Percentiles rank a stretch among this genome's conserved stretches.
Evolutionary conservation across 2,329 filamentous ascomycete species (phyloP).

Genomic region (Intubia oerlemansii): DNA sequence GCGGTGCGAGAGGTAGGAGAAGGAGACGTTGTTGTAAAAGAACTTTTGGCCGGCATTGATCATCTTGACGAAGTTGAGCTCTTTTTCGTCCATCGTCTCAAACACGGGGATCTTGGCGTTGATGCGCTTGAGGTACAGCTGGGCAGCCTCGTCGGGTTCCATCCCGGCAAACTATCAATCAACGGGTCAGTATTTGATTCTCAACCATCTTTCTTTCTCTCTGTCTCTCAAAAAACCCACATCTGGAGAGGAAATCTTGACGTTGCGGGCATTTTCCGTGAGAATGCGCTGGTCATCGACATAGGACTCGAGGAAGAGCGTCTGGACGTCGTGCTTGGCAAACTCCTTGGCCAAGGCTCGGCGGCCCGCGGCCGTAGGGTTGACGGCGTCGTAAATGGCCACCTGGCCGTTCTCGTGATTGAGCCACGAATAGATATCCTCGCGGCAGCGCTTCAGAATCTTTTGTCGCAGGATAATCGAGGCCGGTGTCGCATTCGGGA

Average conservation of each 20-base stretch:
- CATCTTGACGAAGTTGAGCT: slow-evolving; percentile 98
- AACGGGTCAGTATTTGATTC: too few species aligned
- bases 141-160: slow-evolving; percentile 79
- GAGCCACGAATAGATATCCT: slow-evolving; percentile 91
- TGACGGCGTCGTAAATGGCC: slow-evolving; percentile 95
- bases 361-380: slow-evolving; percentile 65
- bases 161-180: slow-evolving; percentile 59
- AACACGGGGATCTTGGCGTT: slow-evolving; percentile 85
- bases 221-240: slow-evolving; percentile 33
- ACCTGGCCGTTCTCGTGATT: slow-evolving; percentile 97
- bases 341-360: slow-evolving; percentile 84
- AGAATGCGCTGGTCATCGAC: slow-evolving; percentile 88
- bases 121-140: slow-evolving; percentile 78
- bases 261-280: slow-evolving; percentile 86
- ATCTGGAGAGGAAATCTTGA: slow-evolving; percentile 95
- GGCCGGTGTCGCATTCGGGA: slow-evolving; percentile 75
- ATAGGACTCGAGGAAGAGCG: slow-evolving; percentile 87
- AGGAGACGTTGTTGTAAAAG: slow-evolving; percentile 90
- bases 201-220: not conserved
- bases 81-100: slow-evolving; percentile 85
- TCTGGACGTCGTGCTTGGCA: slow-evolving; percentile 93
- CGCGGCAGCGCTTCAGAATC: slow-evolving; percentile 90
- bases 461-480: slow-evolving; percentile 92
- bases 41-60: slow-evolving; percentile 90
- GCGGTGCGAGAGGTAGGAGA: slow-evolving; percentile 87